Evolutionary conservation across 169 alveolate species (phyloP).

Genomic region (Babesia ovis): DNA sequence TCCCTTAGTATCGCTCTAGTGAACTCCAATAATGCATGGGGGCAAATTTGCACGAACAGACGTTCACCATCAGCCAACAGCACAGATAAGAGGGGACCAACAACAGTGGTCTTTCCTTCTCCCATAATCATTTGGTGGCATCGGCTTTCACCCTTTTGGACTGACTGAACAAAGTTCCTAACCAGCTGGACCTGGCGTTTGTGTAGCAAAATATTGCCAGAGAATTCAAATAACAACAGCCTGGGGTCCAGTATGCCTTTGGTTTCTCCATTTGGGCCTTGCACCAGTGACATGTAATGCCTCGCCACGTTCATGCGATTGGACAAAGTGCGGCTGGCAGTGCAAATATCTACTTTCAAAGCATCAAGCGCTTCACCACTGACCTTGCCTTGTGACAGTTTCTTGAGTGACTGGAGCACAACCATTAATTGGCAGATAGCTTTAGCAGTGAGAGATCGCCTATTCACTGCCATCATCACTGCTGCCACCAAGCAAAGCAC

Average conservation of each 20-base stretch:
- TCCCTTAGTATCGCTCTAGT: slow-evolving; percentile 83
- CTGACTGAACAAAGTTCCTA: slow-evolving; percentile 72
- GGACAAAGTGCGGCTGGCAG: slow-evolving; percentile 32
- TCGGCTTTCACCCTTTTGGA: slow-evolving; percentile 76
- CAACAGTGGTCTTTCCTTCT: slow-evolving; percentile 92
- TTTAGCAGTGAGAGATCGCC: slow-evolving; percentile 56
- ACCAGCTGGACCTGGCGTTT: slow-evolving; percentile 85
- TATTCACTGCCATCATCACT: slow-evolving; percentile 62
- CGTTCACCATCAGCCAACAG: slow-evolving; percentile 78
- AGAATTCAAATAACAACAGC: slow-evolving; percentile 86
- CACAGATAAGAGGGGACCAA: slow-evolving; percentile 81
- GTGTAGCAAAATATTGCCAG: slow-evolving; percentile 83
- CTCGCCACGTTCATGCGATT: slow-evolving; percentile 47
- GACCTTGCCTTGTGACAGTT: slow-evolving; percentile 29
- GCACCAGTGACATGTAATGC: slow-evolving; percentile 45
- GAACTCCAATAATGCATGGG: slow-evolving; percentile 85
- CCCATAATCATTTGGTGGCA: slow-evolving; percentile 94
- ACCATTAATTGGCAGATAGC: slow-evolving; percentile 55
- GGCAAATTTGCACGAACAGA: slow-evolving; percentile 77
- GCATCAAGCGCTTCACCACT: slow-evolving; percentile 22
- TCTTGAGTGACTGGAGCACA: slow-evolving; percentile 47
- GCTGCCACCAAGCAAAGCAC: slow-evolving; percentile 58
- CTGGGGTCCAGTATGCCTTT: slow-evolving; percentile 82
- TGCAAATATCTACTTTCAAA: slow-evolving; percentile 46
- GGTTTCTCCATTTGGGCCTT: background rate